Evolutionary conservation across 176 grass and related monocot genomes (phyloP), one percentile per base, ranked within the genome.

Genomic region (Aegilops sharonensis): DNA sequence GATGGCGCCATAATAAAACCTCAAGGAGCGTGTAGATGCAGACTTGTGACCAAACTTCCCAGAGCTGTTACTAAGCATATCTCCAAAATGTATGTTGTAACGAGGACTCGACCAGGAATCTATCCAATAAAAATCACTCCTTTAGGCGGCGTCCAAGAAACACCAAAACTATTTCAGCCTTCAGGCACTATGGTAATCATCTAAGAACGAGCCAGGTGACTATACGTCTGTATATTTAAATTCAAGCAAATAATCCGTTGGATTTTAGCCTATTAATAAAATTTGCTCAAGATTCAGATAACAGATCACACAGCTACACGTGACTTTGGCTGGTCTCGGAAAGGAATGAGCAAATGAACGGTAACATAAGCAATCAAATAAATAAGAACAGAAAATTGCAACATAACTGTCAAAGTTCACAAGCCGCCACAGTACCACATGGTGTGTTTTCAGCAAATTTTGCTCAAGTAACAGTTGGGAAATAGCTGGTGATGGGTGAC

Each of bases 331-430:
- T 80, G 52, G 74, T 69, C 50, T 65, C 36, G 10, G 6, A 31
- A 87, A 67, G 39, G 14, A 27, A 13, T 9, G 21, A 66, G 52
- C 29, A 81, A 50, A 81, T 15, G 10, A 66, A 80, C 3, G 4
- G 20, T 81, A 2, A 30, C 2, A 65, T 8, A 45, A 20, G 65
- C 15, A 52, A 52, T 56, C 67, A 66, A 56, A 75, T 17, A 66
- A 25, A 54, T 61, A 29, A 85, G 18, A 67, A 45, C 7, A 21
- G 24, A 61, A 23, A 20, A 30, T 48, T 79, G 12, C 71, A 70
- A 30, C 31, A 50, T 45, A 87, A 18, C 24, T 14, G 9, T 39
- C 83, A 31, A 87, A 68, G 42, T 77, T 86, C 72, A 35, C 39
- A 81, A 42, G 81, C 71, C 40, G 71, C 29, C 10, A 68, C 12